Evolutionary conservation across 306 rosid species (phyloP), one percentile per base, ranked within the genome.

Genomic region (Glycine tomentella): DNA sequence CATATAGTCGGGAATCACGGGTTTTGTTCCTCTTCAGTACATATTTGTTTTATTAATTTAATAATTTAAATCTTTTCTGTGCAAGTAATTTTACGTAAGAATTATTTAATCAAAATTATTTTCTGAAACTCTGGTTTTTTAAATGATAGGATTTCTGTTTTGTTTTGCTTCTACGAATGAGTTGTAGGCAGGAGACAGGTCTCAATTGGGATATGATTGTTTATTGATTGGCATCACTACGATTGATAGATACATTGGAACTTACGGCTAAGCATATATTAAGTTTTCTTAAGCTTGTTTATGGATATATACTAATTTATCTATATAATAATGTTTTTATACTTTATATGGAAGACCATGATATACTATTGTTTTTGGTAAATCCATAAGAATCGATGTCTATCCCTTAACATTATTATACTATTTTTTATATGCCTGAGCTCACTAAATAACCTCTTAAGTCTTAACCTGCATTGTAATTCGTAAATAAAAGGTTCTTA

Each of bases 1-100:
- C 74, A 2, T 44, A 72, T 40, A 80, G 16, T 79, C 85, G 88
- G 79, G 91, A 89, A 90, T 90, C 91, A 82, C 92, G 94, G 90
- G 87, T 55, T 53, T 82, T 81, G 87, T 80, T 90, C 83, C 88
- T 81, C 79, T 78, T 6, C 56, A 45, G n/a, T 31, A 33, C 8
- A 9, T 31, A 25, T 62, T 46, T 75, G 15, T 45, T 48, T 62
- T 76, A 12, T 59, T 16, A 20, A 74, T 40, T 16, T 57, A 17
- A 40, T 55, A 69, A 10, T n/a, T 53, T 53, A 74, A 74, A 16
- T 55, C 5, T 71, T 13, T 71, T 71, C 61, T 71, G 15, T 71
- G 14, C 4, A 33, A 51, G 4, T 50, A 13, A 14, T 71, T 40
- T 17, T 12, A 12, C 8, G 1, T 15, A 9, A 38, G 5, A 44